Conservation (phyloP, 768 basidiomycete species). For the Pleurotus ostreatus region DNA sequence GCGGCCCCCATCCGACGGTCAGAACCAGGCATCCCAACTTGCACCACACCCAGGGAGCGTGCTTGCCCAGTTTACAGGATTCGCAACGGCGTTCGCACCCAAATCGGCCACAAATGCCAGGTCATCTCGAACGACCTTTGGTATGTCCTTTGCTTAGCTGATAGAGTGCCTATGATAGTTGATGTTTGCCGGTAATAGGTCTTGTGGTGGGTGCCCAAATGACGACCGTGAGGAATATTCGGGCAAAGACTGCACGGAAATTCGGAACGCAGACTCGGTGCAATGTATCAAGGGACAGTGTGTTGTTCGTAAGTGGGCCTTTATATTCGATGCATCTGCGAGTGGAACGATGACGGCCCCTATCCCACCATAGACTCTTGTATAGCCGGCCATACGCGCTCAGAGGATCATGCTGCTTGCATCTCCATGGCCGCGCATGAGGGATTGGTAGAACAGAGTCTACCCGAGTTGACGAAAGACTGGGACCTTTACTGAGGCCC, state of each 20-base stretch:
- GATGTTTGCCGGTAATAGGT: constrained; percentile 12
- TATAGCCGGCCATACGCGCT: too few relatives aligned
- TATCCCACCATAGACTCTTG: too few relatives aligned
- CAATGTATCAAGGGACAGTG: constrained; percentile 30
- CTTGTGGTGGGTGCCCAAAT: constrained; percentile 25
- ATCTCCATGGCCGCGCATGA: too few relatives aligned
- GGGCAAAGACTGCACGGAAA: constrained; percentile 41
- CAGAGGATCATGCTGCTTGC: too few relatives aligned
- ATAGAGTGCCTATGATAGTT: not conserved
- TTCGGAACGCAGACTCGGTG: constrained; percentile 36
- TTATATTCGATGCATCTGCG: too few relatives aligned
- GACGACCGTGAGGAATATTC: constrained; percentile 17
- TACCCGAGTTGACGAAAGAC: too few relatives aligned
- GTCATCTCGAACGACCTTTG: constrained; percentile 21
- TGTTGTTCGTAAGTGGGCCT: constrained; percentile 27
- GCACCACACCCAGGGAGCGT: constrained; percentile 17
- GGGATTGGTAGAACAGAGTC: too few relatives aligned
- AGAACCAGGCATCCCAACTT: constrained; percentile 12
- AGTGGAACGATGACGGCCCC: too few relatives aligned
- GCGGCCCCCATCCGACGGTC: not conserved
- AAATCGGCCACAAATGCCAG: constrained; percentile 18
- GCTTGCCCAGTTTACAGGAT: constrained; percentile 20
- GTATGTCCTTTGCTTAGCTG: constrained; percentile 9
- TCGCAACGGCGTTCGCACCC: constrained; percentile 8
- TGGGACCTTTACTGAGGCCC: too few relatives aligned